phyloP scores from a whole-genome alignment of 352 stramenopile genomes.

The Globisporangium emineosum region DNA sequence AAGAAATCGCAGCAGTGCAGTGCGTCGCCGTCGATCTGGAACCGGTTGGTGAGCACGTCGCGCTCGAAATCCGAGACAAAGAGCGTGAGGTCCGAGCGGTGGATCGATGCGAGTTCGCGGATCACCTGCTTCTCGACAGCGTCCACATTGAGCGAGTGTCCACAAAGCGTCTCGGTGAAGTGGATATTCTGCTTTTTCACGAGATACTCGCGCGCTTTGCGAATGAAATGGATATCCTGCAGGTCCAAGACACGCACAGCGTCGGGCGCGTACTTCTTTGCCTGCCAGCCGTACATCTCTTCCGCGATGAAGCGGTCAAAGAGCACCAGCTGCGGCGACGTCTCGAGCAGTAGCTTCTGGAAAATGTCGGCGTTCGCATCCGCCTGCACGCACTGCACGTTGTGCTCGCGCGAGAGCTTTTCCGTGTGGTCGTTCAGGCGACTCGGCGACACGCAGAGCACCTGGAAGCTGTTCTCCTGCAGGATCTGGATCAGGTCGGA shows the following conservation, averaged over 20 bases:
- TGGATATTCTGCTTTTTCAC: constrained; percentile 53
- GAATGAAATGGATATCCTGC: constrained; percentile 92
- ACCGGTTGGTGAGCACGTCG: constrained; percentile 51
- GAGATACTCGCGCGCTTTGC: constrained; percentile 72
- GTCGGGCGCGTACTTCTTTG: constrained; percentile 68
- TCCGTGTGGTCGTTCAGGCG: constrained; percentile 72
- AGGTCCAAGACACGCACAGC: constrained; percentile 87
- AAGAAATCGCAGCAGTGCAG: constrained; percentile 73
- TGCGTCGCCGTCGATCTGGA: constrained; percentile 44
- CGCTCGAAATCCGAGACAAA: constrained; percentile 70
- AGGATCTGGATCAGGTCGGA: constrained; percentile 70
- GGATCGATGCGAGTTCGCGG: constrained; percentile 72
- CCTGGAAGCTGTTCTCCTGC: constrained; percentile 56
- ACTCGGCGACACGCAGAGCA: constrained; percentile 77
- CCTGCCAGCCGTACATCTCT: constrained; percentile 87
- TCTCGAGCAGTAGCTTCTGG: constrained; percentile 57
- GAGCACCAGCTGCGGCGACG: constrained; percentile 60
- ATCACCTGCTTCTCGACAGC: constrained; percentile 66
- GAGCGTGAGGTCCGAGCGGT: constrained; percentile 72
- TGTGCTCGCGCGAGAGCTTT: constrained; percentile 32
- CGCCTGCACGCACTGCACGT: constrained; percentile 61
- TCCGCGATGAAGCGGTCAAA: constrained; percentile 85
- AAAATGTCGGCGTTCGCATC: constrained; percentile 73
- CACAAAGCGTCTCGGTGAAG: constrained; percentile 38
- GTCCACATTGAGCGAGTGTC: constrained; percentile 33